Evolutionary conservation across 1,139 yeast species (phyloP).

Genomic region (Suhomyces bolitotheri): DNA sequence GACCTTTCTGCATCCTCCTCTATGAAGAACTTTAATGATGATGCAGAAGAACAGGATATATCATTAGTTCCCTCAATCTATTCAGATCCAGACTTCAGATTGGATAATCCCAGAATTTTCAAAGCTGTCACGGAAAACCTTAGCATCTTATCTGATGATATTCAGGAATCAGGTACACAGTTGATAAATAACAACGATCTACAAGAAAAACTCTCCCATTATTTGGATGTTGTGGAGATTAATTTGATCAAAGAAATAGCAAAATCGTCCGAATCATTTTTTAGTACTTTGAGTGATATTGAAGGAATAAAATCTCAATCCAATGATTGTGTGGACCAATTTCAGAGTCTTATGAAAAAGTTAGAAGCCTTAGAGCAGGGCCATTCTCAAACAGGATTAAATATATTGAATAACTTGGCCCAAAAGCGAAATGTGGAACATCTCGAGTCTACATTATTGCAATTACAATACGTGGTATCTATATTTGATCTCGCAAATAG

Average conservation of each 20-base stretch:
- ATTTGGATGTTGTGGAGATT: slow-evolving; percentile 82
- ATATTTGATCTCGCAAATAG: slow-evolving; percentile 55
- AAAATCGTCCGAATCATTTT: slow-evolving; percentile 79
- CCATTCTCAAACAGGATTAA: slow-evolving; percentile 54
- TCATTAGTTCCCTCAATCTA: slow-evolving; percentile 66
- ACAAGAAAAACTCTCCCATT: slow-evolving; percentile 81
- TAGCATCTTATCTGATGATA: slow-evolving; percentile 33
- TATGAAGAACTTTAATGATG: slow-evolving; percentile 14
- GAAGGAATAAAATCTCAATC: slow-evolving; percentile 62
- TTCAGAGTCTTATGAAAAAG: slow-evolving; percentile 46
- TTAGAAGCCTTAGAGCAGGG: slow-evolving; percentile 46
- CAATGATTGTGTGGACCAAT: slow-evolving; percentile 47
- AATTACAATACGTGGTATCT: slow-evolving; percentile 52
- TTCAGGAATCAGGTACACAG: slow-evolving; percentile 13
- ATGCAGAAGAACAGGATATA: slow-evolving; percentile 18
- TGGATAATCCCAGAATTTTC: slow-evolving; percentile 88
- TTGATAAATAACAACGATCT: slow-evolving; percentile 50
- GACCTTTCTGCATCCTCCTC: slow-evolving; percentile 21
- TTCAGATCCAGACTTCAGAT: slow-evolving; percentile 65
- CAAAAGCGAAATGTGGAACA: slow-evolving; percentile 61
- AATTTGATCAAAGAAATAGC: slow-evolving; percentile 81
- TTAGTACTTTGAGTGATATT: slow-evolving; percentile 79
- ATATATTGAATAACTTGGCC: slow-evolving; percentile 51
- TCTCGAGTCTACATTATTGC: slow-evolving; percentile 66
- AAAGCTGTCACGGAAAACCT: slow-evolving; percentile 65